Evolutionary conservation across 306 rosid species (phyloP).

Genomic region (Cucurbita moschata): DNA sequence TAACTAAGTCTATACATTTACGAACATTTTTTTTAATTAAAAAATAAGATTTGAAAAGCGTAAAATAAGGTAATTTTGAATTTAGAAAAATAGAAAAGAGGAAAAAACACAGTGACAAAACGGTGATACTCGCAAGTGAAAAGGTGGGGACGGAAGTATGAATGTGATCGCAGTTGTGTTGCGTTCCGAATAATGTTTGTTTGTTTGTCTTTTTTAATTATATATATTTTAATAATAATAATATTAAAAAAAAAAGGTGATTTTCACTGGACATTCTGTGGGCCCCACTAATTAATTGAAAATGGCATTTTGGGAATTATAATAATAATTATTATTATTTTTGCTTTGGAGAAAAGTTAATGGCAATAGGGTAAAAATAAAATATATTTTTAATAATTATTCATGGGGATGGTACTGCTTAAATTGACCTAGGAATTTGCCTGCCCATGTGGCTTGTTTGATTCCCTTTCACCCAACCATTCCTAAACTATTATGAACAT

Average conservation of each 20-base stretch:
- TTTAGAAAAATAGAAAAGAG: background rate
- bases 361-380: background rate
- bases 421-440: background rate
- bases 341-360: background rate
- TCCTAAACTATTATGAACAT: background rate
- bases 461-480: background rate
- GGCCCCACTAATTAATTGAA: background rate
- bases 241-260: background rate
- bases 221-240: background rate
- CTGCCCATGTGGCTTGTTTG: background rate
- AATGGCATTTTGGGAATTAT: background rate
- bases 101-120: background rate
- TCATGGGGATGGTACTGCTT: background rate
- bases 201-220: background rate
- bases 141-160: background rate
- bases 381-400: background rate
- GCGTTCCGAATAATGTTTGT: background rate
- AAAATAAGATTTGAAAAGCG: background rate
- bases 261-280: background rate
- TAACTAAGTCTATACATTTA: no score
- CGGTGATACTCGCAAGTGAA: background rate
- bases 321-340: no score
- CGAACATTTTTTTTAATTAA: background rate
- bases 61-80: no score
- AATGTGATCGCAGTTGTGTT: background rate